Evolutionary conservation across 805 yeast genomes (phyloP).

Genomic region (Candida peoriensis): DNA sequence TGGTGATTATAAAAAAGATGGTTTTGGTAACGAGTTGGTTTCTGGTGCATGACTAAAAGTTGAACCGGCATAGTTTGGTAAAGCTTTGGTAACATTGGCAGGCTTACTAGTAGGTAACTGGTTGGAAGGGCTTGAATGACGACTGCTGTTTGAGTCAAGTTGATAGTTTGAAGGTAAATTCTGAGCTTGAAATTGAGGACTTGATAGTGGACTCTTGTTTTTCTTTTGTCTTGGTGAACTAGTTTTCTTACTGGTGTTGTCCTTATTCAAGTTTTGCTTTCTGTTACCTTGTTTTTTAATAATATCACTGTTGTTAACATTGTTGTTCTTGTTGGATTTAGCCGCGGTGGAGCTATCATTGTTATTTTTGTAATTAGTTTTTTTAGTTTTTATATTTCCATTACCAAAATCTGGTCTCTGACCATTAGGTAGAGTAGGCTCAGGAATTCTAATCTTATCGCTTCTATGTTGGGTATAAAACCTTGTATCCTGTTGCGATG

Average conservation of each 20-base stretch:
- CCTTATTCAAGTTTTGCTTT: too few relatives aligned
- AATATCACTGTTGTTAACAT: too few relatives aligned
- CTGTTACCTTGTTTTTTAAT: too few relatives aligned
- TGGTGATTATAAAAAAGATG: constrained; percentile 10
- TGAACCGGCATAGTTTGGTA: constrained; percentile 9
- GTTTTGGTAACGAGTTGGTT: constrained; percentile 13
- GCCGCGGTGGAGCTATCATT: constrained; percentile 2
- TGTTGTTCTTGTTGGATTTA: too few relatives aligned
- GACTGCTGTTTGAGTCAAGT: too few relatives aligned
- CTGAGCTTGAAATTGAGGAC: too few relatives aligned
- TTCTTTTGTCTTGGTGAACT: too few relatives aligned
- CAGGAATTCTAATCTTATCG: constrained; percentile 4
- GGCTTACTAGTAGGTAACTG: too few relatives aligned
- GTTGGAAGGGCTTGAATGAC: too few relatives aligned
- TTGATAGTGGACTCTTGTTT: too few relatives aligned
- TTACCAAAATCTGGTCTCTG: constrained; percentile 17
- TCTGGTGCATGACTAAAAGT: constrained; percentile 10
- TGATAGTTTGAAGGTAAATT: too few relatives aligned
- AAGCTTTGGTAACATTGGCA: neutral
- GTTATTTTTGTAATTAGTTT: constrained; percentile 1
- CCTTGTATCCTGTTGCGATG: constrained; percentile 5
- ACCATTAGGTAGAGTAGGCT: constrained; percentile 14
- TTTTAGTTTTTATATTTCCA: constrained; percentile 1
- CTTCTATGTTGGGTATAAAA: constrained; percentile 7
- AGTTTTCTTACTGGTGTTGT: too few relatives aligned